Percentiles rank a stretch among this genome's conserved stretches.
phyloP scores from a whole-genome alignment of 2,329 filamentous ascomycete species.

The Botrytis cinerea region DNA sequence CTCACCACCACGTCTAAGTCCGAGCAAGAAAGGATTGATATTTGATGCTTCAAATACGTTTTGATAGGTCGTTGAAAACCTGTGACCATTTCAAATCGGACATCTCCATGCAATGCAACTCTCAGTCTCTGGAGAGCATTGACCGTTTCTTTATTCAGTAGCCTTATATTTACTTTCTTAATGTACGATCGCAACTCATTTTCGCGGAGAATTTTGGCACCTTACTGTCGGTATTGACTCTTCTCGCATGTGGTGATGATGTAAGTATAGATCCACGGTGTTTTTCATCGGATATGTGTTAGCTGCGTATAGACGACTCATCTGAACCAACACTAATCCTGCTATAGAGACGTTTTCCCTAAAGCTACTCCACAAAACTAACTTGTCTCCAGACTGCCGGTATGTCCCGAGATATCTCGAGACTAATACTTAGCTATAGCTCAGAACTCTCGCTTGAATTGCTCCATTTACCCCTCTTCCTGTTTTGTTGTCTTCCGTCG shows the following conservation, averaged over 20 bases:
- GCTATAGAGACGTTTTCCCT: not conserved
- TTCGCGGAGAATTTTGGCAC: not conserved
- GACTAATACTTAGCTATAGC: not conserved
- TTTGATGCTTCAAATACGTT: not conserved
- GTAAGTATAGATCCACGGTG: not conserved
- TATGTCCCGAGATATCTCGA: not conserved
- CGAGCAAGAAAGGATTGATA: not conserved
- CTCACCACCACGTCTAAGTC: not conserved
- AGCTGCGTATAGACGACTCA: not conserved
- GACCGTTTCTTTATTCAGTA: not conserved
- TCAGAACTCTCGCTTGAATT: not conserved
- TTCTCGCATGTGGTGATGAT: not conserved
- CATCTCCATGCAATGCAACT: not conserved
- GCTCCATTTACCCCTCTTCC: not conserved
- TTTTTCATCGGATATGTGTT: not conserved
- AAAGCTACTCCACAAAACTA: not conserved
- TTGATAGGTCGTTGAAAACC: not conserved
- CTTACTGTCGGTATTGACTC: not conserved
- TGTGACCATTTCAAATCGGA: not conserved
- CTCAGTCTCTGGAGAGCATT: not conserved
- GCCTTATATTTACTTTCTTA: not conserved
- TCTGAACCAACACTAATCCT: not conserved
- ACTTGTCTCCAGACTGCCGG: not conserved
- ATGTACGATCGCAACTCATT: not conserved
- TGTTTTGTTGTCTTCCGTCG: not conserved